Evolutionary conservation across 331 rosid genomes (phyloP), one percentile per base, ranked within the genome.

Genomic region (Erythrophleum ivorense): DNA sequence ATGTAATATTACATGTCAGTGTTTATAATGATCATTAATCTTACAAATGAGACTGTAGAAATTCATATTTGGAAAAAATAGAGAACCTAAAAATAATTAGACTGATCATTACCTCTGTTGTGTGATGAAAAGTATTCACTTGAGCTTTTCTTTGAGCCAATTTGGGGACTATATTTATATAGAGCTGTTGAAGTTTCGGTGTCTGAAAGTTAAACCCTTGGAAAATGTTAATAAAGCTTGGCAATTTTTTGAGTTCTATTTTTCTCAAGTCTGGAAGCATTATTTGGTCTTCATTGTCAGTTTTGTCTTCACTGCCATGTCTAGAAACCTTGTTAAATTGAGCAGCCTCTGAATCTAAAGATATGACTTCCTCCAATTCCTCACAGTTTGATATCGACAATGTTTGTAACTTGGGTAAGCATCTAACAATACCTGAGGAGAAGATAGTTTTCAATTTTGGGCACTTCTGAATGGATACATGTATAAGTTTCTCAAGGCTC

Each of bases 201-300:
- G 65, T 13, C 63, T 53, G 75, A 31, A 78, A 63, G 24, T 71
- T 71, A 73, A 80, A 54, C 67, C 77, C 78, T 7, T 77, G 85
- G 88, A 88, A 83, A 76, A 88, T 82, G 84, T 84, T 69, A 43
- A 57, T 76, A 18, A 81, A 79, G 81, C 84, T 78, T 9, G 85
- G 80, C 43, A 83, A 76, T 13, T 79, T 59, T 24, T n/a, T 33
- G 38, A 79, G 83, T 34, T 77, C 58, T 0, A 81, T 76, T 71
- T 68, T 46, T 49, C 65, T 78, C n/a, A 68, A 73, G 41, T 82
- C 71, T 84, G 84, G 83, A 73, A 83, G 85, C 57, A 54, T 46
- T 14, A 46, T 77, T 18, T 71, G 53, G 19, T 6, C 29, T 16
- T 52, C 79, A 77, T 18, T 48, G 41, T 49, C 5, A 59, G 41